phyloP scores from a whole-genome alignment of 2,329 filamentous ascomycete genomes.

The Fusarium mundagurra region DNA sequence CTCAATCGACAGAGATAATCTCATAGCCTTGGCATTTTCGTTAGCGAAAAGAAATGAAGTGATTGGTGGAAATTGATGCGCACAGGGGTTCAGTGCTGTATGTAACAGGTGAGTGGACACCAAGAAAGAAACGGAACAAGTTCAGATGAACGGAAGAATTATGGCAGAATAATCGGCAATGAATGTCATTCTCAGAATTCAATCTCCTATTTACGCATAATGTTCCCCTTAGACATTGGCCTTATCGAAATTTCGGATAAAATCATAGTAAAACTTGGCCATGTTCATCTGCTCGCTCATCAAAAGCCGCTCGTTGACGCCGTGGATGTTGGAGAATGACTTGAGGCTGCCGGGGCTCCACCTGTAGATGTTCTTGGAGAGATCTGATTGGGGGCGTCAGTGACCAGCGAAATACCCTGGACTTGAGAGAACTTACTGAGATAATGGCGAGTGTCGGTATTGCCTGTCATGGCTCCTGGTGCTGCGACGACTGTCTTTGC shows the following conservation, averaged over 20 bases:
- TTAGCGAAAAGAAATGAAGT: rapidly evolving
- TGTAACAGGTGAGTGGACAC: conserved; percentile 42
- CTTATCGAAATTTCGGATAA: conserved; percentile 12
- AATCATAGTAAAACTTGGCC: conserved; percentile 15
- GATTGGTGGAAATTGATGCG: conserved; percentile 40
- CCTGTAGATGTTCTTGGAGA: conserved; percentile 3
- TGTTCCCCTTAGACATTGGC: neutral
- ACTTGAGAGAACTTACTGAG: neutral
- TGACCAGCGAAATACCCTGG: rapidly evolving
- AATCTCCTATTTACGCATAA: neutral
- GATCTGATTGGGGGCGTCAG: neutral
- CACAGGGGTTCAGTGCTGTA: conserved; percentile 21
- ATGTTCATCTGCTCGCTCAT: conserved; percentile 14
- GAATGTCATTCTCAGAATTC: too few species aligned
- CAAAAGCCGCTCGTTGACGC: conserved; percentile 14
- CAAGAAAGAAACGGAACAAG: conserved; percentile 7
- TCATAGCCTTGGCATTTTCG: neutral
- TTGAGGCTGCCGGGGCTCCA: conserved; percentile 1
- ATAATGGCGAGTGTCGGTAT: conserved; percentile 21
- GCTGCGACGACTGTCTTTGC: neutral
- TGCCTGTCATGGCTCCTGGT: conserved; percentile 21
- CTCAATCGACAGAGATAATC: neutral
- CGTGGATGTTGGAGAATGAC: conserved; percentile 6
- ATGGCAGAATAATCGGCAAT: neutral
- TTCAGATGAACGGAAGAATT: conserved; percentile 15